A percentile compares a stretch with the other conserved stretches of the same genome.
phyloP scores from a whole-genome alignment of 352 stramenopile species.

The Thalassiosira livingstoniorum region DNA sequence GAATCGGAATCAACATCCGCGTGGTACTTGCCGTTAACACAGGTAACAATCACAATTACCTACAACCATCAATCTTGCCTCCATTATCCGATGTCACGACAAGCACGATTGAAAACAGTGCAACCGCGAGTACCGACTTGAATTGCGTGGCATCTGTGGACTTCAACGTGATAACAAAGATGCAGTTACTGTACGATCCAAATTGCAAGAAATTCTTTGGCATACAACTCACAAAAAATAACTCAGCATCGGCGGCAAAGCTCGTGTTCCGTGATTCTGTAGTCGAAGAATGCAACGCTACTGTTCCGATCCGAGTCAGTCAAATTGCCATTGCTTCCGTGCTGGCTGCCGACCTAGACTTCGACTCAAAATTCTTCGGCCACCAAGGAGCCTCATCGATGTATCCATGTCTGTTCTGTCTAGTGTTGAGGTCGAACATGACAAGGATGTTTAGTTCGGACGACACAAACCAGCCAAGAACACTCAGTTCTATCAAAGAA shows the following conservation, averaged over 20 bases:
- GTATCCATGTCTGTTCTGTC: constrained; percentile 7
- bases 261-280: too few relatives aligned
- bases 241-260: too few relatives aligned
- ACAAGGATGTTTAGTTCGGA: not conserved
- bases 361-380: constrained; percentile 1
- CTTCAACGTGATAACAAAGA: not conserved
- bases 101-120: not conserved
- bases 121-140: not conserved
- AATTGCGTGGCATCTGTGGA: not conserved
- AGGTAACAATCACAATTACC: not conserved
- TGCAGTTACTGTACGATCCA: not conserved
- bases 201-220: not conserved
- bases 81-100: not conserved
- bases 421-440: too few relatives aligned
- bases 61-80: not conserved
- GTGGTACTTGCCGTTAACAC: constrained; percentile 3
- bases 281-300: not conserved
- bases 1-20: not conserved
- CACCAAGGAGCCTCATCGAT: constrained; percentile 1
- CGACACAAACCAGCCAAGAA: not conserved
- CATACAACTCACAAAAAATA: too few relatives aligned
- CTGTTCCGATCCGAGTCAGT: not conserved
- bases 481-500: not conserved
- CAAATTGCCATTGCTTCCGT: not conserved
- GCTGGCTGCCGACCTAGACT: not conserved